phyloP scores from a whole-genome alignment of 2,329 filamentous ascomycete genomes.

The Chrysoporthe cubensis region DNA sequence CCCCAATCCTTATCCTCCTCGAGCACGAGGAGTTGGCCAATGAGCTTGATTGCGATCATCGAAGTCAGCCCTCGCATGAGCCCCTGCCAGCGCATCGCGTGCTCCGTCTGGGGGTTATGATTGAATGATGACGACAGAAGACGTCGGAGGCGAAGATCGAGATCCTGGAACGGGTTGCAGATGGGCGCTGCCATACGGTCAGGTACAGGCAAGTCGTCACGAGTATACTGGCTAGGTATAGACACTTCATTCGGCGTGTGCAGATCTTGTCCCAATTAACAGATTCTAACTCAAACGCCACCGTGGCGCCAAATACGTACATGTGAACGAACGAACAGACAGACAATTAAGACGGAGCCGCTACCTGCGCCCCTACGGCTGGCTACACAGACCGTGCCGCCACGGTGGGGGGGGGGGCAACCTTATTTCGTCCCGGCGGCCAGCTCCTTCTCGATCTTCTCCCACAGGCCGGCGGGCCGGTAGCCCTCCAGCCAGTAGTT shows the following conservation, averaged over 20 bases:
- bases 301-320: neutral
- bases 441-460: conserved; percentile 29
- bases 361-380: neutral
- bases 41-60: too few relatives aligned
- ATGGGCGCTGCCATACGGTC: too few relatives aligned
- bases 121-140: too few relatives aligned
- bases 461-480: conserved; percentile 34
- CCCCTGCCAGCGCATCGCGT: too few relatives aligned
- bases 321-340: neutral
- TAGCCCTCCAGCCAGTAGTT: conserved; percentile 38
- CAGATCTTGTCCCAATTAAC: neutral
- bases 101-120: too few relatives aligned
- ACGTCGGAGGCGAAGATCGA: too few relatives aligned
- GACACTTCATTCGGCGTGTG: neutral
- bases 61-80: too few relatives aligned
- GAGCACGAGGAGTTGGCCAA: too few relatives aligned
- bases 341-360: neutral
- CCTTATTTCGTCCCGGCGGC: neutral
- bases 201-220: neutral
- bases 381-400: too few relatives aligned
- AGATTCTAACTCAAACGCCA: neutral
- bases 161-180: too few relatives aligned
- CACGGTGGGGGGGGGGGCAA: too few relatives aligned
- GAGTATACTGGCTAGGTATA: neutral
- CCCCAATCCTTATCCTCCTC: too few relatives aligned